Base-by-base conservation (phyloP, 2,329 filamentous ascomycete genomes). In the Aureobasidium mangrovei region DNA sequence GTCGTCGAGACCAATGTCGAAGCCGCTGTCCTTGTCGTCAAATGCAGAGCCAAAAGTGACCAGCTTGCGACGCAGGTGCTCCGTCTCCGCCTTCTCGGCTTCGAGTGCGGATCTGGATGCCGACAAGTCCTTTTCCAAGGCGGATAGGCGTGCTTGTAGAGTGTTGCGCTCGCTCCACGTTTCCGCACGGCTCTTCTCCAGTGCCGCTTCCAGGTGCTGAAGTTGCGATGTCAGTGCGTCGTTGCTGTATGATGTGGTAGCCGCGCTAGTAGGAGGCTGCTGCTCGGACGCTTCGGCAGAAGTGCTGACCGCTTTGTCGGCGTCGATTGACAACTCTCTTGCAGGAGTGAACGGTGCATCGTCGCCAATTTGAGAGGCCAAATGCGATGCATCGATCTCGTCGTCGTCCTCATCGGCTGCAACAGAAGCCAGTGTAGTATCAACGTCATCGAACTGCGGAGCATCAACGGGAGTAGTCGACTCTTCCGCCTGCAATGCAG, bases 171-270 rank as follows among this genome's bases (percentile, higher is more conserved):
- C 40, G 39, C 36, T 35, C 35, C 39, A 53, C 26, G 49, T 53
- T 53, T 53, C 49, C 5, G 4, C 36, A 40, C 49, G 49, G 7
- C 31, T 36, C 35, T 10, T 7, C 31, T 53, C 49, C 39, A 53
- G 49, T 8, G 49, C 49, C 4, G 49, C 49, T 53, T 53, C 49
- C 2, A 53, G 49, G 32, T 53, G 49, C 10, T 41, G 18, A 10
- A 53, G 32, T 44, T 53, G 49, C 1, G 39, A 43, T 3, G 40
- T 38, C 8, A 53, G 32, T 3, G 49, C 49, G 8, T 31, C 26
- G 40, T 35, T 53, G n/a, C 26, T 33, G 40, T 53, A 53, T 7
- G 36, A 10, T 10, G 36, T 39, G 2, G 9, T 39, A 12, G 36
- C 10, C 32, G 32, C 32, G 6, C 32, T 33, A 10, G 6, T 33